phyloP scores from a whole-genome alignment of 1,284 basidiomycete genomes.

The Calocybe gambosa region DNA sequence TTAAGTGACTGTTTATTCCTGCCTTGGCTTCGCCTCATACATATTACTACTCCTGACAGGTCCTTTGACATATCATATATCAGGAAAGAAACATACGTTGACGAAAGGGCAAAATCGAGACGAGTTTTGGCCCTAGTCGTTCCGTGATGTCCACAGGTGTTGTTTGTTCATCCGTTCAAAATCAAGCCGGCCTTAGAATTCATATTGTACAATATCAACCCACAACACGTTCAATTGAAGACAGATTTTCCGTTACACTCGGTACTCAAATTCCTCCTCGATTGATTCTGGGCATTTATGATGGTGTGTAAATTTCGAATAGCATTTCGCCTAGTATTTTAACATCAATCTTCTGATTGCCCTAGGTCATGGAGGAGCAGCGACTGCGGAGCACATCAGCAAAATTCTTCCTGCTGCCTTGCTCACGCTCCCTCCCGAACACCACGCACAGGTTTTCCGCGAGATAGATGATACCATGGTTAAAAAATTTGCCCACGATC shows the following conservation, averaged over 20 bases:
- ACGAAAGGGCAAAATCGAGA: not conserved
- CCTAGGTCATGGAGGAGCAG: constrained; percentile 28
- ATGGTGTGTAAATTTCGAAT: constrained; percentile 19
- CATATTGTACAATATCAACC: constrained; percentile 28
- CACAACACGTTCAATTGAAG: constrained; percentile 29
- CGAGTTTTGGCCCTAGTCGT: not conserved
- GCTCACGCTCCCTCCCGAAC: constrained; percentile 18
- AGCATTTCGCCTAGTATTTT: not conserved
- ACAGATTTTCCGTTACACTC: constrained; percentile 24
- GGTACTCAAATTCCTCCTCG: constrained; percentile 15
- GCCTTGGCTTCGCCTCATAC: not conserved
- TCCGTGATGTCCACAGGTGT: constrained; percentile 8
- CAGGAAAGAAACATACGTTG: not conserved
- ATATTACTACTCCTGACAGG: no score
- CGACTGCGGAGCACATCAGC: constrained; percentile 28
- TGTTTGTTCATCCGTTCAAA: constrained; percentile 13
- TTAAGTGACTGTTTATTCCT: not conserved
- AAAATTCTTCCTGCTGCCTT: constrained; percentile 23
- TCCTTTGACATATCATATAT: constrained; percentile 1
- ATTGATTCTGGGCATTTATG: constrained; percentile 28
- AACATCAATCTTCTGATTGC: constrained; percentile 1
- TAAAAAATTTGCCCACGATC: constrained; percentile 22
- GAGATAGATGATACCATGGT: constrained; percentile 23
- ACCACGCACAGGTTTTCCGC: constrained; percentile 21
- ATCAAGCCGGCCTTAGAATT: constrained; percentile 16